Evolutionary conservation across 441 rosid species (phyloP), one percentile per base, ranked within the genome.

Genomic region (Erysimum cheiri): DNA sequence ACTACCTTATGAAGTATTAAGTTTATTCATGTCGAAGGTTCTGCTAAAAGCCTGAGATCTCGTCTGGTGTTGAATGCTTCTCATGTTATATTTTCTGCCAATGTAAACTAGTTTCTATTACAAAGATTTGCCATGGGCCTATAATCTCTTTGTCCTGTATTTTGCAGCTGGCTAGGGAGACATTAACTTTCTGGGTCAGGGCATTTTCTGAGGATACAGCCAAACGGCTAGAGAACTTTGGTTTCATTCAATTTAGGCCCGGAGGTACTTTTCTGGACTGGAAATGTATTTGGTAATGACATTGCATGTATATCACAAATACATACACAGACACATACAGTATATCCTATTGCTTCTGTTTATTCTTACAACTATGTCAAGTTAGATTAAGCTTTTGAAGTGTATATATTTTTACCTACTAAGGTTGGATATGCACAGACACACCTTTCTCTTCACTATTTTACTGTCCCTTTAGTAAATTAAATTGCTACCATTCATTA

Each of bases 201-300:
- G 99, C 99, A 75, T 95, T 92, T 84, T 92, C 99, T 24, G 97
- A 89, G 83, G 99, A 92, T 79, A 95, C 99, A 56, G 93, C 99
- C 12, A 95, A 95, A 85, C 88, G 99, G 76, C 83, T 95, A 78
- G 97, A 95, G 82, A 95, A 95, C 80, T 95, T 85, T 82, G 99
- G 99, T 74, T 95, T 90, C 85, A 95, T 95, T 81, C 98, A 92
- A 58, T 86, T 80, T 74, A 89, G 98, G 81, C 92, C 99, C 66
- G 99, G 99, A 90, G 99, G 99, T 95, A 87, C 72, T 36, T 54
- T 47, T 44, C 52, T 79, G 22, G 49, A 53, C 67, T 60, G 43
- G 36, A 66, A 58, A 12, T 44, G 15, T 47, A 65, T 56, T 67
- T 19, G 12, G n/a, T 61, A 31, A 60, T 54, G 22, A 76, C 49